Base-by-base conservation (phyloP, 495 filamentous ascomycete genomes). In the Aspergillus sclerotiicarbonarius region DNA sequence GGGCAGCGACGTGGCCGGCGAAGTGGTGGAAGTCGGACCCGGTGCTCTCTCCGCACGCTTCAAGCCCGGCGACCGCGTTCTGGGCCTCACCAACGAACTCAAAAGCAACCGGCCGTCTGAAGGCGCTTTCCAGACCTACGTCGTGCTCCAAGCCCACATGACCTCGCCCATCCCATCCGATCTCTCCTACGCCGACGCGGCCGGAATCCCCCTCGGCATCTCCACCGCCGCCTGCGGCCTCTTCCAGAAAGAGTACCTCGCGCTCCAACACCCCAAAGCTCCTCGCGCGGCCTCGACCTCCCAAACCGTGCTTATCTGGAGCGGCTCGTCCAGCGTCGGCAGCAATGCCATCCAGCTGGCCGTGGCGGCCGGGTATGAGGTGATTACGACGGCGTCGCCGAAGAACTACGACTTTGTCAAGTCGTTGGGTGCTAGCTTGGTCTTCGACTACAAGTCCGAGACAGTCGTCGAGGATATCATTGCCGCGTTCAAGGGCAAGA, bases 291-390 rank as follows among this genome's bases (percentile, higher is more conserved):
- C 10, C 7, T 51, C 51, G 1, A 71, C 58, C 1, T 72, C 67
- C 1, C 63, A 83, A 54, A 71, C 68, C 1, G 43, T 88, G 0
- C 64, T 87, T 2, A 67, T 87, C 51, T 88, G 84, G 79, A 84
- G 84, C 31, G 85, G 83, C 31, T 74, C 79, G 6, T 77, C 76
- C 3, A 80, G 79, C 30, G 81, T 87, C 8, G 86, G 85, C 8
- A 69, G 72, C 64, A 79, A 77, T 51, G 81, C 80, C 0, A 84
- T 87, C 54, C 86, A 88, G 62, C 77, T 86, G 18, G 83, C 82
- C 8, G 67, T 71, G 1, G 76, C 80, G 0, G 75, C 84, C 0
- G 86, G 86, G 2, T 79, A 79, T 21, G 76, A 80, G 12, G 85
- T 89, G 5, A 64, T 87, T 37, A 69, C 80, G 0, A 86, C 83